Evolutionary conservation across 352 stramenopile genomes (phyloP), one percentile per base, ranked within the genome.

Genomic region (Phytophthora litchii): DNA sequence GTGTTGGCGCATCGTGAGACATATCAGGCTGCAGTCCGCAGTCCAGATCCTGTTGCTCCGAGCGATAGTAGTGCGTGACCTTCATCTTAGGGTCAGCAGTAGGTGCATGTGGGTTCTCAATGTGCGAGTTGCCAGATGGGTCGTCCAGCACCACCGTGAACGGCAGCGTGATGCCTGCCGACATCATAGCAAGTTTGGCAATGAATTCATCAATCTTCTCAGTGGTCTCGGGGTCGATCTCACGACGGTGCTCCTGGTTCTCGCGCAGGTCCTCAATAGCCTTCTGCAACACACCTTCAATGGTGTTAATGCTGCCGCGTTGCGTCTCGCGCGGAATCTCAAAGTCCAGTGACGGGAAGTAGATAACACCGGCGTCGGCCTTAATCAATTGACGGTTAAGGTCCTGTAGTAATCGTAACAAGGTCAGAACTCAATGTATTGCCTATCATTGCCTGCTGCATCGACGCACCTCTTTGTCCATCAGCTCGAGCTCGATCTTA

Each of bases 311-410:
- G 38, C 84, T 85, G 17, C 90, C 91, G 17, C 87, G 78, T 59
- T 97, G 85, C 7, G 82, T 95, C 40, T 80, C 79, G 20, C 80
- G 60, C n/a, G 91, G 91, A 54, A 97, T 96, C 60, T 97, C 89
- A 82, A 97, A 95, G 53, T 96, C 87, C 34, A 97, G 43, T 19
- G 82, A 74, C 21, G 77, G 76, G 60, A 97, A 89, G 38, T 66
- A 77, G 23, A 97, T 65, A 27, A 70, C 64, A 16, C 84, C 91
- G 34, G 85, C 83, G 57, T 97, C 88, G n/a, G 78, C 78, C 69
- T 97, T 97, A 57, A 97, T 94, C 25, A 97, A 37, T 62, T 97
- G 90, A 9, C 89, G 81, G 64, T 97, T 91, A 12, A 97, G 67
- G 60, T 97, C 90, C 68, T 91, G 60, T 20, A 48, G 21, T 13